Percentiles rank a stretch among this genome's conserved stretches.
Conservation (phyloP, 2,329 filamentous ascomycete genomes). For the Cryphonectria parasitica region DNA sequence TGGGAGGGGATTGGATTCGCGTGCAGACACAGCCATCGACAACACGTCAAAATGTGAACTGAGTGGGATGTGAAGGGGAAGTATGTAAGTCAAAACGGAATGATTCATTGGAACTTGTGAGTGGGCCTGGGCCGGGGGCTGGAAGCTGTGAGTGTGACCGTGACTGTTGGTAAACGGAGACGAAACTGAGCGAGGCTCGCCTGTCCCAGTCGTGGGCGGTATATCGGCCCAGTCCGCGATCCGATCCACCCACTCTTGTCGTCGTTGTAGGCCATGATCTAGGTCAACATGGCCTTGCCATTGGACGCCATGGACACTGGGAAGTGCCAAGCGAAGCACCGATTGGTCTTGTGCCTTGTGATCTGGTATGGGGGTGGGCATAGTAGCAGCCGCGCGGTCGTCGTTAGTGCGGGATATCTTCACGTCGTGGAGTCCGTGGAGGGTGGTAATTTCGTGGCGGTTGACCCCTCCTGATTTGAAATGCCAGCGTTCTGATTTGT, state of each 20-base stretch:
- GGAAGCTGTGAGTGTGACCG: neutral
- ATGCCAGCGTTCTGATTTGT: constrained; percentile 27
- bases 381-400: constrained; percentile 7
- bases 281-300: neutral
- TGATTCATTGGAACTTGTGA: neutral
- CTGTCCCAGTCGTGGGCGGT: neutral
- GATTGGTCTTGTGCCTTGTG: neutral
- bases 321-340: neutral
- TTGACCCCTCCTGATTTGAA: constrained; percentile 23
- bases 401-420: constrained; percentile 13
- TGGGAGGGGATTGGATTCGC: neutral
- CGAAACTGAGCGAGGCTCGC: constrained; percentile 24
- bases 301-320: neutral
- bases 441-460: constrained; percentile 1
- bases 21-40: constrained; percentile 18
- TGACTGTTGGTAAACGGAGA: constrained; percentile 26
- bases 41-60: constrained; percentile 8
- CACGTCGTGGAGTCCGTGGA: neutral
- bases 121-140: neutral
- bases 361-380: constrained; percentile 8
- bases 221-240: neutral
- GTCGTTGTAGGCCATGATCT: neutral
- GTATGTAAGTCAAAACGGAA: constrained; percentile 22
- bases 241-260: neutral
- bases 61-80: neutral